These are phyloP conservation scores for Taiozyma onychis DNA, from an alignment of 1,139 yeast species.

Conservation along the genomic window DNA sequence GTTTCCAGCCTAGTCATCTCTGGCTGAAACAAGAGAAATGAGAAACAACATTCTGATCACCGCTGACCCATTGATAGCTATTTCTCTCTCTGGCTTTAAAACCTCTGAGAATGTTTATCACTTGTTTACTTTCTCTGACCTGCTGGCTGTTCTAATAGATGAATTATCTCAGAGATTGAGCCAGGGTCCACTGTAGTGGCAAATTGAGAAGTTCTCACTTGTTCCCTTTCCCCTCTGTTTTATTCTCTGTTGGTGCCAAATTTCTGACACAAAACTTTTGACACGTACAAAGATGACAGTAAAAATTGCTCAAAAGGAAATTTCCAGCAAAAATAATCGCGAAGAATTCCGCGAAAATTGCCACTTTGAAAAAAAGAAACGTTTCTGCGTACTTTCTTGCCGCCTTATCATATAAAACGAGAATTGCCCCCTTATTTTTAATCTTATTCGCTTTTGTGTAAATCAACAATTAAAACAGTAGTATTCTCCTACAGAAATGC, in stretches of 20 bases:
- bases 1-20: no score
- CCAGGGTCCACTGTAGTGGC: no score
- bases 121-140: no score
- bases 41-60: no score
- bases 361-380: background rate
- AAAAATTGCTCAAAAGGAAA: background rate
- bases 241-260: background rate
- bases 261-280: background rate
- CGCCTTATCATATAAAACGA: background rate
- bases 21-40: no score
- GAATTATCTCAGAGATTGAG: no score
- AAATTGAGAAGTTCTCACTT: no score
- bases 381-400: background rate
- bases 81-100: no score
- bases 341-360: background rate
- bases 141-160: no score
- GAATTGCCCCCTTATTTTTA: conserved; percentile 2
- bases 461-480: conserved; percentile 17
- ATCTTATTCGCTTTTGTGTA: conserved; percentile 4
- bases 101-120: no score
- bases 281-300: background rate
- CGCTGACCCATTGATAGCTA: no score
- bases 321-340: background rate
- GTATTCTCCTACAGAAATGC: conserved; percentile 34
- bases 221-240: no score